These are phyloP conservation scores for Grifola frondosa DNA, from an alignment of 1,284 basidiomycete genomes.

Conservation along the genomic window DNA sequence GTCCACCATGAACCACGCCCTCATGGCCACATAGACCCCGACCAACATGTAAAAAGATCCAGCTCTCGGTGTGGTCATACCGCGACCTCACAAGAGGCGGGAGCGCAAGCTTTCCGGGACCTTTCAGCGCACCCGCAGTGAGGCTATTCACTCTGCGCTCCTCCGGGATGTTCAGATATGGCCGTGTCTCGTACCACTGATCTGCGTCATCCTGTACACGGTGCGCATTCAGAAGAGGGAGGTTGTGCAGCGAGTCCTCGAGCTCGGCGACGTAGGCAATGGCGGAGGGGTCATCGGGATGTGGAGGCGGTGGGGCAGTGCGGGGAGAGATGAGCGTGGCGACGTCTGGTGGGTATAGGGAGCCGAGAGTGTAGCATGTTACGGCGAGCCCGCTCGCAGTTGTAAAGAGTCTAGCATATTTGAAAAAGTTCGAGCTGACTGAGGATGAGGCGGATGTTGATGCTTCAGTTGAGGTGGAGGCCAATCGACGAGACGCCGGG, in stretches of 20 bases:
- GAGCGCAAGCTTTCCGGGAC: constrained; percentile 82
- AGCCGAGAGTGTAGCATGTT: constrained; percentile 51
- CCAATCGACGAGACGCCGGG: constrained; percentile 5
- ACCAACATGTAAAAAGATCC: constrained; percentile 80
- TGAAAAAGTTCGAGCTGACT: constrained; percentile 7
- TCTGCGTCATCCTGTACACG: constrained; percentile 46
- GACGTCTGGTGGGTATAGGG: constrained; percentile 62
- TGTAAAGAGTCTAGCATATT: constrained; percentile 17
- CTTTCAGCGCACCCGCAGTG: constrained; percentile 81
- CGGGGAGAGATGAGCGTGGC: constrained; percentile 70
- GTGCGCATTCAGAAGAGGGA: constrained; percentile 61
- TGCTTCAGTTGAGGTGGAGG: constrained; percentile 19
- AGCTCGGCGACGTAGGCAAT: constrained; percentile 58
- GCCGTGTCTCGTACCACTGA: constrained; percentile 77
- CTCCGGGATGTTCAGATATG: constrained; percentile 70
- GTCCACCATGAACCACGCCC: constrained; percentile 91
- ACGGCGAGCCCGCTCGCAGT: constrained; percentile 20
- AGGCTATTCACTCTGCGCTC: constrained; percentile 76
- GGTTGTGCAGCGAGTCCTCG: constrained; percentile 67
- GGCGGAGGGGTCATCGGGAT: constrained; percentile 62
- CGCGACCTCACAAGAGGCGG: constrained; percentile 75
- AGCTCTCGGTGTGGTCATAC: constrained; percentile 71
- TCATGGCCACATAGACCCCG: constrained; percentile 88
- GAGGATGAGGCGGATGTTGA: constrained; percentile 12
- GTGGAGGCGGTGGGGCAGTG: constrained; percentile 66